These are phyloP conservation scores for Usnea hakonensis DNA, from an alignment of 495 filamentous ascomycete species.

Conservation along the genomic window DNA sequence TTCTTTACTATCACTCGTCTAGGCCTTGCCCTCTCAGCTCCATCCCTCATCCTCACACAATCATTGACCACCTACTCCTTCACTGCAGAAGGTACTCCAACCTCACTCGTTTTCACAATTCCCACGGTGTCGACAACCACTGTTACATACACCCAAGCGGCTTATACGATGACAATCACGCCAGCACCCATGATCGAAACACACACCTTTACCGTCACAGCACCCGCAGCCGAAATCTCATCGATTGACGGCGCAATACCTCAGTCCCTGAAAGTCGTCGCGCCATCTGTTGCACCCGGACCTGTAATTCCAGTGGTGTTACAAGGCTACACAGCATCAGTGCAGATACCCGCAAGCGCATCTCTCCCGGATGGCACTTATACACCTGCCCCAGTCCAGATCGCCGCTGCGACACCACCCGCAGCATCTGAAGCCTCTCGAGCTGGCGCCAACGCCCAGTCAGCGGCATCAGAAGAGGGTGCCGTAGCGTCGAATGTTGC, in stretches of 20 bases:
- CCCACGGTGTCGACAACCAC: conserved; percentile 15
- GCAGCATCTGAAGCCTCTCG: background rate
- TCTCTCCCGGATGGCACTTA: conserved; percentile 14
- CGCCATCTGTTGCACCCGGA: conserved; percentile 14
- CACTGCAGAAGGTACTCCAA: conserved; percentile 11
- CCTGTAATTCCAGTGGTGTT: conserved; percentile 16
- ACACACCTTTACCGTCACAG: conserved; percentile 18
- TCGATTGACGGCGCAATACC: conserved; percentile 8
- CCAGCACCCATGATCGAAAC: conserved; percentile 13
- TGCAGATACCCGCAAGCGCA: conserved; percentile 13
- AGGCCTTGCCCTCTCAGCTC: conserved; percentile 12
- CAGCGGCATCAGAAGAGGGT: conserved; percentile 15
- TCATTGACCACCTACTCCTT: conserved; percentile 15
- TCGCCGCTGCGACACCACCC: conserved; percentile 5
- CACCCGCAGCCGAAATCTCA: conserved; percentile 9
- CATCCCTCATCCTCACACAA: conserved; percentile 19
- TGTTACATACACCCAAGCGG: conserved; percentile 15
- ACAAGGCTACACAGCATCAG: conserved; percentile 8
- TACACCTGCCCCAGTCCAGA: conserved; percentile 8
- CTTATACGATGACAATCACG: conserved; percentile 13
- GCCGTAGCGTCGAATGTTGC: conserved; percentile 17
- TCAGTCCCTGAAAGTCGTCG: conserved; percentile 7
- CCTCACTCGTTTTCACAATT: conserved; percentile 15
- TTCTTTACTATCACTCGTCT: conserved; percentile 19
- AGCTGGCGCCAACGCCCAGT: conserved; percentile 9